Evolutionary conservation across 2,329 filamentous ascomycete genomes (phyloP).

Genomic region (Fusarium algeriense): DNA sequence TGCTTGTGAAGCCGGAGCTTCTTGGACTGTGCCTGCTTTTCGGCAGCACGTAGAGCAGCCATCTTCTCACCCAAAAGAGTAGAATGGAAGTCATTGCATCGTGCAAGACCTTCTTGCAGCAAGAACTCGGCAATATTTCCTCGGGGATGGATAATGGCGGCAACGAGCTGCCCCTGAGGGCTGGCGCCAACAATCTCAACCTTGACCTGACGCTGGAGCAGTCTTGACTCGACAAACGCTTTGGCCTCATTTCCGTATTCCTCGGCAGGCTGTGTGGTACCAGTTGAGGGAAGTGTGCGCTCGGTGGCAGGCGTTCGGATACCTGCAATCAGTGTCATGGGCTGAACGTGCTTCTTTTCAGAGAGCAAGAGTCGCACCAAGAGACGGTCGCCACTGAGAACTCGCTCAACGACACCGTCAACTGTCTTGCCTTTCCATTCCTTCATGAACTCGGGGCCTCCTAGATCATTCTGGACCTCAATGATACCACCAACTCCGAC

Average conservation of each 20-base stretch:
- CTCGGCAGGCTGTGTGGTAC: constrained; percentile 85
- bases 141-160: constrained; percentile 85
- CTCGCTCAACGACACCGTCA: constrained; percentile 88
- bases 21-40: constrained; percentile 83
- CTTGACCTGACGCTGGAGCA: constrained; percentile 88
- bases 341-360: constrained; percentile 87
- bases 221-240: constrained; percentile 84
- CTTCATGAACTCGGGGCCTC: constrained; percentile 82
- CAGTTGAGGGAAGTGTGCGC: constrained; percentile 81
- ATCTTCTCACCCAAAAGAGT: constrained; percentile 91
- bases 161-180: constrained; percentile 92
- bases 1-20: constrained; percentile 85
- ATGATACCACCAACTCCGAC: constrained; percentile 74
- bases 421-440: constrained; percentile 88
- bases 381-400: constrained; percentile 90
- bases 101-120: constrained; percentile 87
- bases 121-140: constrained; percentile 95
- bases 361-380: constrained; percentile 84
- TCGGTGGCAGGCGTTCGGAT: constrained; percentile 92
- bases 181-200: constrained; percentile 87
- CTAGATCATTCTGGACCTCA: constrained; percentile 83
- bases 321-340: constrained; percentile 89
- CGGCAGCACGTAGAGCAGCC: constrained; percentile 84
- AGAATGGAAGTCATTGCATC: constrained; percentile 96
- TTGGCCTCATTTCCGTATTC: constrained; percentile 91